These are phyloP conservation scores for Exophiala bonariae DNA, from an alignment of 2,329 filamentous ascomycete species.

Conservation along the genomic window DNA sequence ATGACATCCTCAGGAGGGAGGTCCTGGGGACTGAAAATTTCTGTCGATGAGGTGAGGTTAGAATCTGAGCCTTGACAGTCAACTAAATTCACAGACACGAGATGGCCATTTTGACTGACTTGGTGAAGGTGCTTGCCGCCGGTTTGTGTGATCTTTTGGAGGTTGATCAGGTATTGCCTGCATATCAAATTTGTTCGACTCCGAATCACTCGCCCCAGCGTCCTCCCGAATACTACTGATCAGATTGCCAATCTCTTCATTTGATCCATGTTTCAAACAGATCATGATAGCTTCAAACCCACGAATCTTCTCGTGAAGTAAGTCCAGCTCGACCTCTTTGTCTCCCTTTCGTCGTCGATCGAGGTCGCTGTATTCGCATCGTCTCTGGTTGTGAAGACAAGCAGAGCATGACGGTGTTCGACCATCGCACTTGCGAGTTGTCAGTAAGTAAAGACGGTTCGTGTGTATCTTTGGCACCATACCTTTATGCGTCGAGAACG, in stretches of 20 bases:
- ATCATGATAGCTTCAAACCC: slow-evolving; percentile 7
- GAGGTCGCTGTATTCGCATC: slow-evolving; percentile 7
- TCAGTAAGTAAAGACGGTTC: too few species aligned
- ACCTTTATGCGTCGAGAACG: too few species aligned
- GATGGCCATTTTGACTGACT: too few species aligned
- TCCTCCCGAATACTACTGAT: slow-evolving; percentile 9
- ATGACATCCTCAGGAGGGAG: slow-evolving; percentile 9
- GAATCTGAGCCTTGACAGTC: too few species aligned
- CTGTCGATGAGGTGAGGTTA: background rate
- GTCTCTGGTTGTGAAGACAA: slow-evolving; percentile 5
- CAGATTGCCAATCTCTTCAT: slow-evolving; percentile 11
- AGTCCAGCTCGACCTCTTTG: slow-evolving; percentile 11
- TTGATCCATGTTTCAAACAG: slow-evolving; percentile 3
- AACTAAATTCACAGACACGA: too few species aligned
- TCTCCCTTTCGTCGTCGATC: slow-evolving; percentile 14
- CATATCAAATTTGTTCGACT: too few species aligned
- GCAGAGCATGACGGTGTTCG: slow-evolving; percentile 10
- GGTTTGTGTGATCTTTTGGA: too few species aligned
- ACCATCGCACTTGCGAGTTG: slow-evolving; percentile 16
- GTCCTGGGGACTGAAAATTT: slow-evolving; percentile 7
- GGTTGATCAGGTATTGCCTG: too few species aligned
- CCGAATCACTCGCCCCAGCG: too few species aligned
- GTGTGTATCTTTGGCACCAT: too few species aligned
- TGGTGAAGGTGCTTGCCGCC: too few species aligned
- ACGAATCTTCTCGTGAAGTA: slow-evolving; percentile 8